A percentile compares a stretch with the other conserved stretches of the same genome.
phyloP scores from a whole-genome alignment of 441 rosid genomes.

The Oxalis stricta region DNA sequence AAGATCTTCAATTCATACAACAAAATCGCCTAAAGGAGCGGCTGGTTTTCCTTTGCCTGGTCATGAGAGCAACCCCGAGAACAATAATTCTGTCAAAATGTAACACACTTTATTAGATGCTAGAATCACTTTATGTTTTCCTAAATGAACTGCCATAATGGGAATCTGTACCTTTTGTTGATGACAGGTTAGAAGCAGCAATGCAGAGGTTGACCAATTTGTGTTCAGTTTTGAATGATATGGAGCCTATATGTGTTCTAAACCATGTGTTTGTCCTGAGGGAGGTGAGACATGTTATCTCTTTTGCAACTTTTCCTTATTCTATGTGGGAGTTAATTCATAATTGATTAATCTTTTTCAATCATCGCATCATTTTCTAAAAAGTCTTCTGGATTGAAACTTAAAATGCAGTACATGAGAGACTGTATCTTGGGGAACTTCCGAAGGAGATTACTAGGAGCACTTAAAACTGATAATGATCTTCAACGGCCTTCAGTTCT shows the following conservation, averaged over 20 bases:
- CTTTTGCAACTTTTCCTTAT: no score
- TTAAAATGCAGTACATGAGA: slow-evolving; percentile 87
- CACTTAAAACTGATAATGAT: slow-evolving; percentile 79
- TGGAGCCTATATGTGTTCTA: slow-evolving; percentile 98
- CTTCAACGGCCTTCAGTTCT: slow-evolving; percentile 86
- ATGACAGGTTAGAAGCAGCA: slow-evolving; percentile 98
- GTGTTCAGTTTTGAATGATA: slow-evolving; percentile 89
- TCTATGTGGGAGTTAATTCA: neutral
- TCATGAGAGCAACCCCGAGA: slow-evolving; percentile 94
- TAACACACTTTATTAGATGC: slow-evolving; percentile 17
- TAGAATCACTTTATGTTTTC: slow-evolving; percentile 2
- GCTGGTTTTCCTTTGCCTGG: slow-evolving; percentile 81
- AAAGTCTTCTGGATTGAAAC: no score
- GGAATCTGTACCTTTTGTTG: slow-evolving; percentile 7
- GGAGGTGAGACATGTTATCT: slow-evolving; percentile 48
- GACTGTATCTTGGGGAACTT: slow-evolving; percentile 95
- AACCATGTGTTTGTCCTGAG: slow-evolving; percentile 94
- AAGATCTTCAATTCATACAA: slow-evolving; percentile 46
- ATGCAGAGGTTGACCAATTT: slow-evolving; percentile 96
- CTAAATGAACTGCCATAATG: slow-evolving; percentile 5
- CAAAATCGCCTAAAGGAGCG: slow-evolving; percentile 70
- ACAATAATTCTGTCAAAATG: slow-evolving; percentile 85
- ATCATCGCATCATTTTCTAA: no score
- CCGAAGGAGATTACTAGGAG: slow-evolving; percentile 80
- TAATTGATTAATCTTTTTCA: neutral